Percentiles rank a stretch among this genome's conserved stretches.
phyloP scores from a whole-genome alignment of 75 land plant species.

The Cupressus sempervirens region DNA sequence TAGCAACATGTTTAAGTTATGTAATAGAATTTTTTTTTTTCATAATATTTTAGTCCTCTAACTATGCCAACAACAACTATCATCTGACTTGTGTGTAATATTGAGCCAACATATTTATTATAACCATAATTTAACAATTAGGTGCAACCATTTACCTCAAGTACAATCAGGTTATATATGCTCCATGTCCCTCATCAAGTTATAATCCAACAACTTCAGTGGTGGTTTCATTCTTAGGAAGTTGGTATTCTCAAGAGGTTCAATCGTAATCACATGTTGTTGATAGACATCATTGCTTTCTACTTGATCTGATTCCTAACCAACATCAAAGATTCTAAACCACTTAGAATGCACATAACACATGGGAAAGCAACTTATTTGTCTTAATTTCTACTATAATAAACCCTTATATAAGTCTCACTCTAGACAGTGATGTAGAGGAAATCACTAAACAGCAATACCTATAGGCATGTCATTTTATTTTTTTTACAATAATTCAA shows the following conservation, averaged over 20 bases:
- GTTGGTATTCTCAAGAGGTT: background rate
- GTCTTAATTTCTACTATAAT: background rate
- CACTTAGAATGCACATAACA: background rate
- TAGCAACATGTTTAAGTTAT: too few relatives aligned
- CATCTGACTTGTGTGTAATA: too few relatives aligned
- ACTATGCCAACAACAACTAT: too few relatives aligned
- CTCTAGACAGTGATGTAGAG: background rate
- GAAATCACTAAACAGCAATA: too few relatives aligned
- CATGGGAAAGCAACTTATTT: background rate
- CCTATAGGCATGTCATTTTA: too few relatives aligned
- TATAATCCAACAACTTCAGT: background rate
- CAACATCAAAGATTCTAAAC: background rate
- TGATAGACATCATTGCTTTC: background rate
- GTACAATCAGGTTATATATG: too few relatives aligned
- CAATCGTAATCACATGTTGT: background rate
- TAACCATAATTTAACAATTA: too few relatives aligned
- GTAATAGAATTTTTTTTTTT: too few relatives aligned
- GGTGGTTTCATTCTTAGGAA: background rate
- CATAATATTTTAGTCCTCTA: too few relatives aligned
- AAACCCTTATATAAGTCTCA: background rate
- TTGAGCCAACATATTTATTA: too few relatives aligned
- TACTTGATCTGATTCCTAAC: background rate
- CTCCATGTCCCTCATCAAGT: background rate
- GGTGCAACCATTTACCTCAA: too few relatives aligned
- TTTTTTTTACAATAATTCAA: too few relatives aligned